Percentiles rank a stretch among this genome's conserved stretches.
Evolutionary conservation across 140 eudicot genomes (phyloP).

Genomic region (Oenanthe javanica): DNA sequence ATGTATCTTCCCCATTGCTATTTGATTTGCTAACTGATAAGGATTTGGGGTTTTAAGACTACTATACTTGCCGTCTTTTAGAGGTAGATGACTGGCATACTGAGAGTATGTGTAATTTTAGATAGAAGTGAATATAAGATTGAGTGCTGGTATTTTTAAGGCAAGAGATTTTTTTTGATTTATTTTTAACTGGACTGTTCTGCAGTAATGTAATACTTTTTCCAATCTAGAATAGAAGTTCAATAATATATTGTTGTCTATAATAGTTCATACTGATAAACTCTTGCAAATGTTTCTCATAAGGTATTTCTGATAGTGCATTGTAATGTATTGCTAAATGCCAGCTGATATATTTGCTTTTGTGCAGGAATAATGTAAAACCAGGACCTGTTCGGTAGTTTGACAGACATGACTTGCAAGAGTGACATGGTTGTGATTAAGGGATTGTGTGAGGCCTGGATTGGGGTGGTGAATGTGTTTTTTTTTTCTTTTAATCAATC

Average conservation of each 20-base stretch:
- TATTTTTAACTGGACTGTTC: background rate
- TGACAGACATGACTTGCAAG: background rate
- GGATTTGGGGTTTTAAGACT: background rate
- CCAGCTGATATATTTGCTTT: background rate
- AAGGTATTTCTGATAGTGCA: background rate
- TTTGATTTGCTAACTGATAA: background rate
- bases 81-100: background rate
- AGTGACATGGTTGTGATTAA: background rate
- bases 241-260: background rate
- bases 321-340: background rate
- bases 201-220: background rate
- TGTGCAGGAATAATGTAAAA: background rate
- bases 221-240: background rate
- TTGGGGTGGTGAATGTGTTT: background rate
- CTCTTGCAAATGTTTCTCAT: background rate
- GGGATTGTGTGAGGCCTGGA: background rate
- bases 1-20: background rate
- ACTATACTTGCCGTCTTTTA: background rate
- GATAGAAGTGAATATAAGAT: background rate
- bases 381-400: background rate
- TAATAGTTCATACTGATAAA: background rate
- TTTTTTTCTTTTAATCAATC: background rate
- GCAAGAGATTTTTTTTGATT: background rate
- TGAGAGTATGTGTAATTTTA: background rate
- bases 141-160: background rate